A percentile compares a stretch with the other conserved stretches of the same genome.
These are phyloP conservation scores for Microcos paniculata DNA, from an alignment of 345 rosid genomes.

Conservation along the genomic window DNA sequence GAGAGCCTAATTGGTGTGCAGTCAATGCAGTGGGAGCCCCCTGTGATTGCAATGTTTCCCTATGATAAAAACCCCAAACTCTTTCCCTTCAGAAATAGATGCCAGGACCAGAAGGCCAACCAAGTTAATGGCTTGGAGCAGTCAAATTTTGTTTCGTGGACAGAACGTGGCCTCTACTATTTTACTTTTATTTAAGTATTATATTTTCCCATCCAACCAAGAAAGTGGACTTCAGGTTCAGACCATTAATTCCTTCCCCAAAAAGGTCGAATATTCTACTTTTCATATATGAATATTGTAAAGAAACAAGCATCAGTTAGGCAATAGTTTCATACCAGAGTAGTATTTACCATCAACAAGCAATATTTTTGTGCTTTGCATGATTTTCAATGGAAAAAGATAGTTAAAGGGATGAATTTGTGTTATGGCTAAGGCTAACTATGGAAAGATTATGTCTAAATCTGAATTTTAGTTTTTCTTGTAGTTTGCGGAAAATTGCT, in stretches of 20 bases:
- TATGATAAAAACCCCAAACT: not conserved
- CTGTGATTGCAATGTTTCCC: too few species aligned
- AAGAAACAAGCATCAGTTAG: not conserved
- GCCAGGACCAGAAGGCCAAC: not conserved
- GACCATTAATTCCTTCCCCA: not conserved
- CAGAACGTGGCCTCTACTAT: too few species aligned
- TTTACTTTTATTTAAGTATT: not conserved
- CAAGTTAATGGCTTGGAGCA: not conserved
- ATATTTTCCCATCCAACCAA: not conserved
- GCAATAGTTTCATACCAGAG: not conserved
- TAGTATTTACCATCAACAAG: not conserved
- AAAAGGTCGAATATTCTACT: not conserved
- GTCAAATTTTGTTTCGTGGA: too few species aligned
- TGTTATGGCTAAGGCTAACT: not conserved
- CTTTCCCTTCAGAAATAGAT: not conserved
- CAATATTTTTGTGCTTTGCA: not conserved
- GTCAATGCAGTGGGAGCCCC: too few species aligned
- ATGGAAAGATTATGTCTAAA: not conserved
- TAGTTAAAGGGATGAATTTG: not conserved
- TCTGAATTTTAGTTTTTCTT: not conserved
- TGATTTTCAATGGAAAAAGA: not conserved
- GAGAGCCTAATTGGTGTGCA: not conserved
- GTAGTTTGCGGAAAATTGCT: constrained; percentile 10
- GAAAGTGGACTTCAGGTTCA: not conserved
- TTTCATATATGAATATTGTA: not conserved